phyloP scores from a whole-genome alignment of 78 protist species.

The Polysphondylium violaceum region DNA sequence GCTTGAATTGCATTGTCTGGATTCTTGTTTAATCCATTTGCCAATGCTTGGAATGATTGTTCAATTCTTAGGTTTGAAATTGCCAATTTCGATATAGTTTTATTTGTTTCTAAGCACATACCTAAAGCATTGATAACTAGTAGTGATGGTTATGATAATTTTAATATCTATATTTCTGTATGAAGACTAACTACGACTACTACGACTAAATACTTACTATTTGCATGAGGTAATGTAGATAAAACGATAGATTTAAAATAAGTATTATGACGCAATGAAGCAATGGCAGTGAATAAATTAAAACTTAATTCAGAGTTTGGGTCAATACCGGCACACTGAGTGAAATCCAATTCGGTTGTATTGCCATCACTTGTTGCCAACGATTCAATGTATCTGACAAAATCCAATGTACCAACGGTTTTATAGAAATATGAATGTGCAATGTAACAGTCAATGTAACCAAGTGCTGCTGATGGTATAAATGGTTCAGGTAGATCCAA shows the following conservation, averaged over 20 bases:
- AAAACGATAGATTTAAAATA: conserved; percentile 53
- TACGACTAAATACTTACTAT: conserved; percentile 64
- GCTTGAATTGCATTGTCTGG: conserved; percentile 38
- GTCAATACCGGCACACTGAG: conserved; percentile 63
- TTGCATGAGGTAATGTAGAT: conserved; percentile 73
- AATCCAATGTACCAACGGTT: conserved; percentile 55
- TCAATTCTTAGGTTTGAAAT: conserved; percentile 64
- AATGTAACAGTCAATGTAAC: conserved; percentile 54
- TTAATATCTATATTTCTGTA: background rate
- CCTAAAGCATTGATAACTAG: conserved; percentile 54
- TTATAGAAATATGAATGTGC: conserved; percentile 75
- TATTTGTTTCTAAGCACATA: conserved; percentile 72
- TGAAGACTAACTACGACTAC: background rate
- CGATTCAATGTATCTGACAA: conserved; percentile 47
- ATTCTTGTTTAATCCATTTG: conserved; percentile 51
- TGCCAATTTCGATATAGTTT: conserved; percentile 40
- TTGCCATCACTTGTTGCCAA: conserved; percentile 10
- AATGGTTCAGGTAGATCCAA: conserved; percentile 15
- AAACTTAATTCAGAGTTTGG: conserved; percentile 64
- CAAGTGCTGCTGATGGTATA: conserved; percentile 63
- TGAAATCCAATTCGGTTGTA: conserved; percentile 44
- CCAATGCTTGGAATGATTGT: conserved; percentile 75
- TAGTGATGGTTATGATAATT: background rate
- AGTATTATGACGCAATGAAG: conserved; percentile 64
- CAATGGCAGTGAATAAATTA: conserved; percentile 66